phyloP scores from a whole-genome alignment of 1,284 basidiomycete species.

The Pyrrhoderma noxium region DNA sequence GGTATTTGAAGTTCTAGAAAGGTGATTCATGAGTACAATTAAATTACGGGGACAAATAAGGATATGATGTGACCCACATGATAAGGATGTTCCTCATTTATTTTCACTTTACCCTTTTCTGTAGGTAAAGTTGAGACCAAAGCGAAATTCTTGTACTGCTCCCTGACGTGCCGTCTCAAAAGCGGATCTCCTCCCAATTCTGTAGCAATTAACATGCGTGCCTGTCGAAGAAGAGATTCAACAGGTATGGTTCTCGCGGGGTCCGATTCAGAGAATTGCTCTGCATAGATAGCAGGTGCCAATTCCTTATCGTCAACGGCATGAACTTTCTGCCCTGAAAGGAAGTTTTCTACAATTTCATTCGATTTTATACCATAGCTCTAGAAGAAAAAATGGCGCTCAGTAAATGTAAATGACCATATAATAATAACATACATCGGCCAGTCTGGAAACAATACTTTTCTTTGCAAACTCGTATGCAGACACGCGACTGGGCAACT shows the following conservation, averaged over 20 bases:
- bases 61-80: constrained; percentile 52
- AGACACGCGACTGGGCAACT: constrained; percentile 80
- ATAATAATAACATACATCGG: constrained; percentile 45
- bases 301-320: constrained; percentile 76
- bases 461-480: constrained; percentile 83
- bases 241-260: constrained; percentile 45
- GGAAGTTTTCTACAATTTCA: constrained; percentile 77
- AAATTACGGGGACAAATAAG: background rate
- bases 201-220: constrained; percentile 81
- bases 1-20: constrained; percentile 89
- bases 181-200: constrained; percentile 94
- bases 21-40: background rate
- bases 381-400: constrained; percentile 30
- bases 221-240: constrained; percentile 63
- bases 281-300: constrained; percentile 65
- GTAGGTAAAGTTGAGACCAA: constrained; percentile 84
- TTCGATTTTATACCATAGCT: constrained; percentile 75
- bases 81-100: constrained; percentile 85
- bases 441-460: constrained; percentile 67
- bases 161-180: constrained; percentile 75
- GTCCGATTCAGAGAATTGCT: constrained; percentile 70
- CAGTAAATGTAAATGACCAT: background rate
- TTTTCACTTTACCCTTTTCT: constrained; percentile 84
- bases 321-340: constrained; percentile 45
- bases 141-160: constrained; percentile 72